Conservation (phyloP, 176 grass and related monocot species). For the Ananas comosus region DNA sequence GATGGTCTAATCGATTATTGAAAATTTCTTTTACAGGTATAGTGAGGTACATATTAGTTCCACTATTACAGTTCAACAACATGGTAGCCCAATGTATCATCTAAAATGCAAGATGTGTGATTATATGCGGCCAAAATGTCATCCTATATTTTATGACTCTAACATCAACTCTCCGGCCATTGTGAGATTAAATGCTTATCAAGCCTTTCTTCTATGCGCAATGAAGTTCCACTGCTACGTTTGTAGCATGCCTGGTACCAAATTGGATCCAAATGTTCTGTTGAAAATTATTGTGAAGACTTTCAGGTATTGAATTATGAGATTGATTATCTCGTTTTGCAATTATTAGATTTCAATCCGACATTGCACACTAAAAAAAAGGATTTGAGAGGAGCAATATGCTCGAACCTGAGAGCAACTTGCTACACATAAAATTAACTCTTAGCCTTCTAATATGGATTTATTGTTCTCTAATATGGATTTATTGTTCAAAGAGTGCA, state of each 20-base stretch:
- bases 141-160: conserved; percentile 79
- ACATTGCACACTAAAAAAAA: not conserved
- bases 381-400: too few species aligned
- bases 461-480: too few species aligned
- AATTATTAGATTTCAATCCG: not conserved
- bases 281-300: conserved; percentile 50
- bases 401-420: too few species aligned
- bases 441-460: too few species aligned
- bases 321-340: conserved; percentile 4
- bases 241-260: conserved; percentile 24
- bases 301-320: conserved; percentile 41
- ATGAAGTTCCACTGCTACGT: conserved; percentile 97
- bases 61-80: conserved; percentile 48
- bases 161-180: conserved; percentile 60
- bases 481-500: too few species aligned
- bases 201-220: conserved; percentile 70
- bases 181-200: conserved; percentile 69
- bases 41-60: conserved; percentile 43
- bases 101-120: conserved; percentile 39
- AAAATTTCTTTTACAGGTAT: conserved; percentile 56
- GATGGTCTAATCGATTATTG: not conserved
- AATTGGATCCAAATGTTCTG: conserved; percentile 26
- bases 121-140: conserved; percentile 76
- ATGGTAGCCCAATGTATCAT: conserved; percentile 35
- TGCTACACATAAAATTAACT: too few species aligned